Evolutionary conservation across 495 filamentous ascomycete species (phyloP), one percentile per base, ranked within the genome.

Genomic region (Tuber aestivum): DNA sequence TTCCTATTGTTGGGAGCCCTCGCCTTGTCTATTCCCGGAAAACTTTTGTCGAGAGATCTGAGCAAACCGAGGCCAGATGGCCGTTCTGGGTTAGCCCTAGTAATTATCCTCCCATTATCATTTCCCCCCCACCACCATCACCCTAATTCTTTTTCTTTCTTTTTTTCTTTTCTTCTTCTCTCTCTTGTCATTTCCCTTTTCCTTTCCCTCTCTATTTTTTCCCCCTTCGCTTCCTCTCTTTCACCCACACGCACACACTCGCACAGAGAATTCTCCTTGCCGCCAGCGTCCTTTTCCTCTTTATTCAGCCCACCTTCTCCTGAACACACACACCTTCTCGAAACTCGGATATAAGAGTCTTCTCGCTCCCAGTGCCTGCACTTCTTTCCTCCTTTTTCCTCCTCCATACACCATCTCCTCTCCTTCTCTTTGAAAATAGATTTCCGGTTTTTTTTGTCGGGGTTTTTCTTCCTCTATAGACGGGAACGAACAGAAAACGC

Each of bases 391-490:
- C 80, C 78, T 77, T 76, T 80, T 76, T 79, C 79, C 75, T 65
- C 56, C 75, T 76, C 75, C 79, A 79, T 80, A 82, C 80, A 81
- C 77, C 78, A 77, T 81, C 77, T 79, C 76, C 78, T 75, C 79
- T 78, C 81, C 74, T 83, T 78, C 76, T 77, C 79, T 76, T 82
- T 83, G 71, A 3, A 3, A 79, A 82, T 81, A 84, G 86, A 87
- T 86, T 85, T 86, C 83, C 83, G 82, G 83, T 84, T 84, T 83
- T 83, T 80, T 84, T 82, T 86, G 81, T 83, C 82, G 81, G 77
- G 79, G 77, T 72, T 83, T 82, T 81, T 70, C 65, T 72, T 78
- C 75, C 74, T 73, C 40, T 61, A 79, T 79, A 79, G 78, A 79
- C 78, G 78, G 78, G 78, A 79, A 78, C 72, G 44, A 75, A 50